Conservation (phyloP, 345 rosid species). For the Raphanus sativus region DNA sequence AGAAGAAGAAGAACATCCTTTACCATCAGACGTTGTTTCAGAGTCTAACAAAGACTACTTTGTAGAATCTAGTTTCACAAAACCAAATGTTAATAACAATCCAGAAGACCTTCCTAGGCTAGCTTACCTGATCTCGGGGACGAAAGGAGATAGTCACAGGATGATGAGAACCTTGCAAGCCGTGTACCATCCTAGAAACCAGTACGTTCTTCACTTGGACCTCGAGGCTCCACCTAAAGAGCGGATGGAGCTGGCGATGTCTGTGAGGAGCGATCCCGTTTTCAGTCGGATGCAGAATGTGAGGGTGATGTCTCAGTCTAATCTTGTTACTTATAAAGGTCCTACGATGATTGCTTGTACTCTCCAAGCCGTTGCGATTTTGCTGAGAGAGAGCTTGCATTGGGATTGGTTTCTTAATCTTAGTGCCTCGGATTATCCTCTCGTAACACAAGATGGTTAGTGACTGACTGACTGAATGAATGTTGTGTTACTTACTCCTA, state of each 20-base stretch:
- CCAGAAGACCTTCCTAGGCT: slow-evolving; percentile 67
- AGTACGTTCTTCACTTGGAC: slow-evolving; percentile 88
- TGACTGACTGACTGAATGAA: slow-evolving; percentile 11
- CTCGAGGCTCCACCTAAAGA: slow-evolving; percentile 93
- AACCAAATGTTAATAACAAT: slow-evolving; percentile 24
- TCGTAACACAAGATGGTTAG: slow-evolving; percentile 93
- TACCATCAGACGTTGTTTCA: slow-evolving; percentile 49
- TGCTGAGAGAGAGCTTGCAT: slow-evolving; percentile 76
- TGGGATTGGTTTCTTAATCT: slow-evolving; percentile 98
- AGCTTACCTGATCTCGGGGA: slow-evolving; percentile 91
- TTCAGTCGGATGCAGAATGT: slow-evolving; percentile 82
- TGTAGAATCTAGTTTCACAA: slow-evolving; percentile 61
- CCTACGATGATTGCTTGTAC: slow-evolving; percentile 94
- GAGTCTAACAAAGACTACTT: slow-evolving; percentile 61
- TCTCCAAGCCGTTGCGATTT: slow-evolving; percentile 82
- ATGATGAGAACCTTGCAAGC: slow-evolving; percentile 94
- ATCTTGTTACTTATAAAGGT: slow-evolving; percentile 89
- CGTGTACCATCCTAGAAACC: slow-evolving; percentile 93
- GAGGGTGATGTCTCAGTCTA: slow-evolving; percentile 84
- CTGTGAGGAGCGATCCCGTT: slow-evolving; percentile 70
- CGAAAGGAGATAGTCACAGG: slow-evolving; percentile 90
- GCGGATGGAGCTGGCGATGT: slow-evolving; percentile 62
- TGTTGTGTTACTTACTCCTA: too few species aligned
- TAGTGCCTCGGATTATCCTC: slow-evolving; percentile 94
- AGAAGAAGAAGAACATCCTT: slow-evolving; percentile 52